Conservation (phyloP, 23 red algal genomes). For the Gracilaria domingensis region DNA sequence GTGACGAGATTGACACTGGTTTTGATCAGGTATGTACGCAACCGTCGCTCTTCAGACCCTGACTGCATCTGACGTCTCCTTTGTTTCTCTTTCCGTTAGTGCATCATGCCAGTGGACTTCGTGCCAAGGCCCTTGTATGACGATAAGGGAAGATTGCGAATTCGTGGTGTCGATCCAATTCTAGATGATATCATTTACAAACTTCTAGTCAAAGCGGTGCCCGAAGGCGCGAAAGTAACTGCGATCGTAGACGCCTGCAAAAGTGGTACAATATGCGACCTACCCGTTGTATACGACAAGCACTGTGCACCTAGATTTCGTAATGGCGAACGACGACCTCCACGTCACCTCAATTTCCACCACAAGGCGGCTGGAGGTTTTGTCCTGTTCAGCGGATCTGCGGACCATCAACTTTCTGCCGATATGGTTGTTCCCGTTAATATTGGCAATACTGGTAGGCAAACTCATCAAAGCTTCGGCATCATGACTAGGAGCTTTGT, state of each 20-base stretch:
- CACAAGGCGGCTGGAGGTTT: slow-evolving; percentile 61
- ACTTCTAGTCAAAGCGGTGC: slow-evolving; percentile 43
- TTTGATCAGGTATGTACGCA: slow-evolving; percentile 58
- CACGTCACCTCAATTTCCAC: slow-evolving; percentile 10
- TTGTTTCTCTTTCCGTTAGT: slow-evolving; percentile 4
- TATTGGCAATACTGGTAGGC: neutral
- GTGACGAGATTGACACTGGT: slow-evolving; percentile 73
- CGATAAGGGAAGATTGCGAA: neutral
- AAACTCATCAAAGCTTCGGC: slow-evolving; percentile 19
- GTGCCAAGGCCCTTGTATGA: slow-evolving; percentile 36
- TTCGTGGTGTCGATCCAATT: slow-evolving; percentile 39
- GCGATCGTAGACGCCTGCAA: slow-evolving; percentile 64
- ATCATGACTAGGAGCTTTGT: slow-evolving; percentile 69
- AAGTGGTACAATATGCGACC: slow-evolving; percentile 68
- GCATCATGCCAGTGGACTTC: slow-evolving; percentile 65
- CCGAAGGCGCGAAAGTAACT: slow-evolving; percentile 63
- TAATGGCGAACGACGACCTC: slow-evolving; percentile 5
- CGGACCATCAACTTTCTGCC: slow-evolving; percentile 56
- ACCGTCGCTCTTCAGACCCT: neutral
- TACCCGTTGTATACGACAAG: slow-evolving; percentile 48
- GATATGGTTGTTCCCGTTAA: slow-evolving; percentile 52
- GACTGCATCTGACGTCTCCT: neutral
- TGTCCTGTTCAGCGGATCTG: slow-evolving; percentile 69
- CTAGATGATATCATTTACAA: slow-evolving; percentile 69
- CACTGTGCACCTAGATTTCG: slow-evolving; percentile 40